Evolutionary conservation across 2,329 filamentous ascomycete genomes (phyloP).

Genomic region (Fusarium pseudonygamai): DNA sequence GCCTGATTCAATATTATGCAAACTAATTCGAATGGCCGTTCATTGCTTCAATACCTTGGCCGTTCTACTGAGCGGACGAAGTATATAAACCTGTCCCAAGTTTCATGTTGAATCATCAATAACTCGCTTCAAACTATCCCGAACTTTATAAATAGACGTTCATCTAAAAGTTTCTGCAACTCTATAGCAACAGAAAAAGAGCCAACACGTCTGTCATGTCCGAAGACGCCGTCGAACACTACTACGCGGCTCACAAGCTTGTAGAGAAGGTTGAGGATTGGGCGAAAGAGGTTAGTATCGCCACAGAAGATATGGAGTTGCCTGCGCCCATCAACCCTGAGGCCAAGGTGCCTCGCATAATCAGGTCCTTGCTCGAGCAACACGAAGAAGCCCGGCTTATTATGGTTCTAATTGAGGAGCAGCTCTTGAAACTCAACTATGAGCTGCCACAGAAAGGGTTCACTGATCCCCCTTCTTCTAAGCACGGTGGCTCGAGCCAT

Average conservation of each 20-base stretch:
- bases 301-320: background rate
- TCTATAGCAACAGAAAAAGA: accelerated
- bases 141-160: too few species aligned
- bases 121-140: too few species aligned
- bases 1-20: background rate
- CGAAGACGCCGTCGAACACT: background rate
- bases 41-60: accelerated
- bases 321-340: background rate
- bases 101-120: background rate
- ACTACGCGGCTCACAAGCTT: too few species aligned
- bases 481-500: background rate
- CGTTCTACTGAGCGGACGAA: accelerated
- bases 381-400: background rate
- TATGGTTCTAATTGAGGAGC: background rate
- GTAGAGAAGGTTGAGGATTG: background rate
- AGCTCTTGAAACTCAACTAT: background rate
- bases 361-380: background rate
- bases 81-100: background rate
- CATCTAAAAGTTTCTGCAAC: background rate
- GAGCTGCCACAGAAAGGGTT: background rate
- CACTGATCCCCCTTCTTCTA: background rate
- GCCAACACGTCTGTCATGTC: background rate
- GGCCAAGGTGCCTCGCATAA: background rate
- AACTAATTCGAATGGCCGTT: accelerated
- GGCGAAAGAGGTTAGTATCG: background rate